Conservation (phyloP, 805 yeast genomes). For the Ogataea dorogensis region DNA sequence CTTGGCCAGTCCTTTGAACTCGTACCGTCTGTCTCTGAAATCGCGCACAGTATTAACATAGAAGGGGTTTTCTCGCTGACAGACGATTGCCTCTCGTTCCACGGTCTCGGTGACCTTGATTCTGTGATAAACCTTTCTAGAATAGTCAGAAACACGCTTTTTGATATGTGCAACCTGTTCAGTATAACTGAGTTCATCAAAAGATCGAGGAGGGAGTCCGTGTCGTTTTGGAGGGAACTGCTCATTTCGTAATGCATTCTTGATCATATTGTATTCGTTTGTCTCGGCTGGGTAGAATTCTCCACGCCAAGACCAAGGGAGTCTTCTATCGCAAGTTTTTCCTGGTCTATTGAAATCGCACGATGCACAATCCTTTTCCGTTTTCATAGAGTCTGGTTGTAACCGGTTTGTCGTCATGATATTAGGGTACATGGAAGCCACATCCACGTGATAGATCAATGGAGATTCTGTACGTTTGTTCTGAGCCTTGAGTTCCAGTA, state of each 20-base stretch:
- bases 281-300: conserved; percentile 88
- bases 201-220: conserved; percentile 56
- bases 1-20: conserved; percentile 89
- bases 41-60: conserved; percentile 92
- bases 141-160: conserved; percentile 77
- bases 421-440: conserved; percentile 98
- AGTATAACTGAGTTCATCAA: conserved; percentile 70
- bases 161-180: conserved; percentile 78
- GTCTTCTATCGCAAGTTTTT: conserved; percentile 83
- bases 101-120: conserved; percentile 79
- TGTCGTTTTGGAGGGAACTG: conserved; percentile 63
- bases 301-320: conserved; percentile 99
- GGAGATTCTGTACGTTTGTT: conserved; percentile 78
- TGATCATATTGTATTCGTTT: conserved; percentile 89
- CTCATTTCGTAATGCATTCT: conserved; percentile 77
- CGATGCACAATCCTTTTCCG: conserved; percentile 93
- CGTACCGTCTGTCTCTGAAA: conserved; percentile 94
- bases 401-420: conserved; percentile 96
- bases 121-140: conserved; percentile 80
- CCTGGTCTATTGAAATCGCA: conserved; percentile 98
- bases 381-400: conserved; percentile 97
- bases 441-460: conserved; percentile 94
- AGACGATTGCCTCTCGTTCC: conserved; percentile 88
- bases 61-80: conserved; percentile 97
- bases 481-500: conserved; percentile 56